Base-by-base conservation (phyloP, 2,329 filamentous ascomycete species). In the Venturia aucupariae region DNA sequence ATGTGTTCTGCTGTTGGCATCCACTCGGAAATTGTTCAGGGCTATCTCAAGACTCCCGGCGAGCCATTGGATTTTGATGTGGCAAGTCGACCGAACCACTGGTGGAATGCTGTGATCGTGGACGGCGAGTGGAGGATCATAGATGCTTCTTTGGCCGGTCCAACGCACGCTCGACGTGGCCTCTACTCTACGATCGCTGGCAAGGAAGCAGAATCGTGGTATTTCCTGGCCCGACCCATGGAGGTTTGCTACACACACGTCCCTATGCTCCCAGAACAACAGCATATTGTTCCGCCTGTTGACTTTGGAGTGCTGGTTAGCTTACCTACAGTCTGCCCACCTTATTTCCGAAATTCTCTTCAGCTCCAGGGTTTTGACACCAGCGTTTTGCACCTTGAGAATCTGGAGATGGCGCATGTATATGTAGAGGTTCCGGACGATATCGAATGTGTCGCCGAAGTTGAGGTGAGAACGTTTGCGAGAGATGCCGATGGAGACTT, bases 201-300 rank as follows among this genome's bases (percentile, higher is more conserved):
- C 66, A 84, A 87, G 54, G 80, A 84, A 1, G 91, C 94, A 0
- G 94, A 99, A 69, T 81, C 81, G 39, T 97, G 91, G 87, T 99
- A 92, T 82, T 99, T 99, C 78, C 84, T 99, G n/a, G 80, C 90
- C 0, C 84, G 90, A 10, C 95, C 95, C 6, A 84, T 88, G 57
- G 91, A 99, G 75, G 85, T 93, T 10, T 97, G 93, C 80, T 99
- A 93, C 82, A 97, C 94, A 1, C 94, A 99, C 75, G 87, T 99
- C 27, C 92, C 94, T 5, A 85, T 96, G 64, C 84, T 91, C 65
- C 89, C 92, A 62, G 83, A 87, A 66, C 92, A 97, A 71, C 94
- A 99, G 74, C 94, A 97, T 72, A 87, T 99, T 64, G 92, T 92
- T 66, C 94, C 94, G 19, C 86, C 92, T 0, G 86, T 97, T 30